Evolutionary conservation across 192 early-diverging fungal species (phyloP), one percentile per base, ranked within the genome.

Genomic region (Rhizoclosmatium globosum): DNA sequence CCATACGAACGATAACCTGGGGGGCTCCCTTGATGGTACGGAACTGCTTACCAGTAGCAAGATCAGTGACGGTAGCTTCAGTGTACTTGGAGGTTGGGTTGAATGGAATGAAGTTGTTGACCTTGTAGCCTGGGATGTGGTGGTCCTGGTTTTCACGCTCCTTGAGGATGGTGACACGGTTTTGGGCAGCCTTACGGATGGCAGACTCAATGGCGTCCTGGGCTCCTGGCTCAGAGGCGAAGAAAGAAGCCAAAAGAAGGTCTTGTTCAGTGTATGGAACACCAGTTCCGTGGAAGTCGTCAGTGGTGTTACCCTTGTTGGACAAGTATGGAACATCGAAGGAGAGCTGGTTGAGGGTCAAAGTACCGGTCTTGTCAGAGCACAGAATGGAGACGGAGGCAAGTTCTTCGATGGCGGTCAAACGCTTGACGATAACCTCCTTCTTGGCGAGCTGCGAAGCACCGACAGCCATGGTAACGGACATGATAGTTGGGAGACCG

Each of bases 381-480:
- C 83, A 87, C 68, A 87, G 85, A 41, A 95, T 91, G 31, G 94
- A 95, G 58, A 97, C 93, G 3, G 95, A 95, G 1, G 95, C 93
- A 85, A 97, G 89, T 82, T 97, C 95, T 80, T 97, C 95, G 19
- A 97, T 94, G 4, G 95, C 94, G 15, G 95, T 92, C 23, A 97
- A 87, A 64, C 95, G 94, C 85, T 97, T 97, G 82, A 97, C 92
- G 86, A 97, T 97, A 61, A 96, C 95, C 81, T 97, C 83, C 84
- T 95, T 94, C 19, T 89, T 85, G 43, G 95, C 94, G 39, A 97
- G 87, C 85, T 94, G 90, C 74, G 94, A 91, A 62, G 94, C 95
- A 70, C 95, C 95, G 11, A 97, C 91, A 2, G 95, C 95, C 95
- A 97, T 97, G 71, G 95, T 97, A 44, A 97, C 95, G 31, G 95